Conservation (phyloP, 2,329 filamentous ascomycete species). For the Aureobasidium sp. region DNA sequence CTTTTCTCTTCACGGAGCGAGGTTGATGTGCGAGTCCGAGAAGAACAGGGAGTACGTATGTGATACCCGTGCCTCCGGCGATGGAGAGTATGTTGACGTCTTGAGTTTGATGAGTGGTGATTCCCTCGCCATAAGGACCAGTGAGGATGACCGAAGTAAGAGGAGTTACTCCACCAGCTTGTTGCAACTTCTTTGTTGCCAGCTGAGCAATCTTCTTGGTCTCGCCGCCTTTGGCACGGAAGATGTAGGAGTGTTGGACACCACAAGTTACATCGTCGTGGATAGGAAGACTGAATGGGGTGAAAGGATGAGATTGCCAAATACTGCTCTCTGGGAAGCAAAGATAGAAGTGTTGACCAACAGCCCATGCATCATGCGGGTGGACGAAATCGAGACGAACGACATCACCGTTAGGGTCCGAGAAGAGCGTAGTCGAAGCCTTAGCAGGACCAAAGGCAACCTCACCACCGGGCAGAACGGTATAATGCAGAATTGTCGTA, state of each 20-base stretch:
- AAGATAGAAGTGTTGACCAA: conserved; percentile 65
- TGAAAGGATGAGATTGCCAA: conserved; percentile 68
- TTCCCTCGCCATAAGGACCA: conserved; percentile 49
- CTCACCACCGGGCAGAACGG: conserved; percentile 43
- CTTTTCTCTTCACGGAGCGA: conserved; percentile 1
- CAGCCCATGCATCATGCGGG: conserved; percentile 48
- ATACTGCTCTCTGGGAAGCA: conserved; percentile 58
- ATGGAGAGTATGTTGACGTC: conserved; percentile 11
- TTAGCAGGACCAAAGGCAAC: conserved; percentile 50
- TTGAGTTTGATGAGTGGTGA: not conserved
- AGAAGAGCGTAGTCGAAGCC: conserved; percentile 42
- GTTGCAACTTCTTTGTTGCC: conserved; percentile 25
- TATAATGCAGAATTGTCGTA: conserved; percentile 51
- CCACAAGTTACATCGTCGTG: conserved; percentile 20
- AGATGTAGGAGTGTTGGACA: conserved; percentile 26
- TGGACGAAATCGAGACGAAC: conserved; percentile 59
- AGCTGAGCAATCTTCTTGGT: conserved; percentile 47
- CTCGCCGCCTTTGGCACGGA: conserved; percentile 41
- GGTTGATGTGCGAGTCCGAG: conserved; percentile 34
- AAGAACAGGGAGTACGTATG: conserved; percentile 59
- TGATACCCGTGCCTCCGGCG: conserved; percentile 48
- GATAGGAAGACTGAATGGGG: conserved; percentile 45
- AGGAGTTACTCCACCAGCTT: conserved; percentile 39
- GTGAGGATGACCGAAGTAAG: conserved; percentile 53
- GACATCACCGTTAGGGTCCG: conserved; percentile 53